phyloP scores from a whole-genome alignment of 2,329 filamentous ascomycete species.

The Leptographium flavum region DNA sequence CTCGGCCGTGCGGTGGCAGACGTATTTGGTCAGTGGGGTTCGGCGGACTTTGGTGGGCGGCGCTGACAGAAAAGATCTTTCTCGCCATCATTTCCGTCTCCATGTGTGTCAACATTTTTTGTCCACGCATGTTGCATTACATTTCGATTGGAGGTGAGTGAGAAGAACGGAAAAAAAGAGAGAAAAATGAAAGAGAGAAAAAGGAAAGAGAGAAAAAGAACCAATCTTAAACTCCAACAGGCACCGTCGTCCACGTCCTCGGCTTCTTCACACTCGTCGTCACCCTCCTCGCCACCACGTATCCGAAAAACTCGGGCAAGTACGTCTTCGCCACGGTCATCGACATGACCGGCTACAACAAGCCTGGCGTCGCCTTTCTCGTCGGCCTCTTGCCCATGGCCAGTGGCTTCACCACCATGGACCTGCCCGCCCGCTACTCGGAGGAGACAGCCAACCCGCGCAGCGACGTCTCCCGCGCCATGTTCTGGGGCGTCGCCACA shows the following conservation, averaged over 20 bases:
- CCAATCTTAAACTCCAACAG: neutral
- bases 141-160: neutral
- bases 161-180: neutral
- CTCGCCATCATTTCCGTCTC: neutral
- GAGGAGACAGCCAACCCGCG: conserved; percentile 2
- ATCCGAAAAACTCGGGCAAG: neutral
- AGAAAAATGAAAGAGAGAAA: neutral
- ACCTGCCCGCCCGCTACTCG: conserved; percentile 1
- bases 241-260: neutral
- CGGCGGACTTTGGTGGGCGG: neutral
- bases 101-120: neutral
- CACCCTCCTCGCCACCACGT: neutral
- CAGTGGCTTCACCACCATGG: conserved; percentile 3
- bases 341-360: conserved; percentile 2
- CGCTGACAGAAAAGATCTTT: neutral
- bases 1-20: neutral
- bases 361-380: conserved; percentile 1
- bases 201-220: neutral
- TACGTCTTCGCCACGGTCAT: neutral
- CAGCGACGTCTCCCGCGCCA: conserved; percentile 1
- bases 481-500: conserved; percentile 3
- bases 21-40: neutral
- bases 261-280: conserved; percentile 2
- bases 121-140: neutral
- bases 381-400: conserved; percentile 3